phyloP scores from a whole-genome alignment of 768 basidiomycete genomes.

The Mycena kentingensis region DNA sequence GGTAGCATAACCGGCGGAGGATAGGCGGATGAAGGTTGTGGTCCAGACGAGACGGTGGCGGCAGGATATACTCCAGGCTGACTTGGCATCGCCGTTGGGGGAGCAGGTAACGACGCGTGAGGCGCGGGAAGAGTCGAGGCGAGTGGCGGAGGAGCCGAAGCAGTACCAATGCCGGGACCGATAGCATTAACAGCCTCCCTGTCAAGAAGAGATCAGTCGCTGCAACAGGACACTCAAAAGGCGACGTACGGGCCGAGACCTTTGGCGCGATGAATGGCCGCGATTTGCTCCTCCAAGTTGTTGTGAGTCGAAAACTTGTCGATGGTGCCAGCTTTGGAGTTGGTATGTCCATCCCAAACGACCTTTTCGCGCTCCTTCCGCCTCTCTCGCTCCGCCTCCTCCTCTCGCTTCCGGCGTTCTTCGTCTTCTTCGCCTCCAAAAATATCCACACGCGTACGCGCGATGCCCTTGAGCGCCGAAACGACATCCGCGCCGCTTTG shows the following conservation, averaged over 20 bases:
- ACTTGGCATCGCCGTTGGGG: constrained; percentile 51
- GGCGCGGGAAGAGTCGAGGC: constrained; percentile 61
- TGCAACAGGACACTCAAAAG: constrained; percentile 6
- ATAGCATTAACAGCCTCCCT: constrained; percentile 80
- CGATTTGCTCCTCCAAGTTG: constrained; percentile 98
- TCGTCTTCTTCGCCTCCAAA: constrained; percentile 95
- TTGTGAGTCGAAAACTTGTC: constrained; percentile 93
- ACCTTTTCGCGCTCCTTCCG: constrained; percentile 91
- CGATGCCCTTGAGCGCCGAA: constrained; percentile 89
- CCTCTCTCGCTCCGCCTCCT: constrained; percentile 79
- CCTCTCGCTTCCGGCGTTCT: constrained; percentile 82
- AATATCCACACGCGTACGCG: constrained; percentile 94
- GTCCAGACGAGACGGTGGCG: constrained; percentile 87
- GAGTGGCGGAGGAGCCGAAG: constrained; percentile 67
- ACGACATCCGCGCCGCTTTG: constrained; percentile 93
- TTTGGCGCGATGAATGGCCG: constrained; percentile 91
- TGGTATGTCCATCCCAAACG: constrained; percentile 98
- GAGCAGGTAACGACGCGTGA: constrained; percentile 73
- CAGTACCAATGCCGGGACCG: constrained; percentile 86
- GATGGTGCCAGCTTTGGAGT: constrained; percentile 86
- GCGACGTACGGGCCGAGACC: constrained; percentile 80
- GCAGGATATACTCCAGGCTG: constrained; percentile 60
- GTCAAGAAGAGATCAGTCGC: constrained; percentile 11
- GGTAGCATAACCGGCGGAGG: constrained; percentile 79
- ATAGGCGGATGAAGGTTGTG: constrained; percentile 82